phyloP scores from a whole-genome alignment of 331 rosid species.

The Phaseolus coccineus region DNA sequence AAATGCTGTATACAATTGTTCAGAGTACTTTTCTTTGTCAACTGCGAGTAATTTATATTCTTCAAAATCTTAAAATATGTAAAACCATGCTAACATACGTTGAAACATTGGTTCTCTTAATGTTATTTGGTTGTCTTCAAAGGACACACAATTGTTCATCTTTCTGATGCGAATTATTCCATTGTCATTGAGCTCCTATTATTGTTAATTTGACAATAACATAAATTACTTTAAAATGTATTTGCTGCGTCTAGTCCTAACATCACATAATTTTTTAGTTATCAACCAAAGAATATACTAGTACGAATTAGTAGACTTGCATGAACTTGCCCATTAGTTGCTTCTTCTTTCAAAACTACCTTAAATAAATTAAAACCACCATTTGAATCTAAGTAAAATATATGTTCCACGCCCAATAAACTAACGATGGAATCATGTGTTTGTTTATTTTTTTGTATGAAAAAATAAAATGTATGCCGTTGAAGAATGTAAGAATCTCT shows the following conservation, averaged over 20 bases:
- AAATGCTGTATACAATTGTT: not conserved
- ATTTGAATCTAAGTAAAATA: not conserved
- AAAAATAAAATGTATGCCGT: not conserved
- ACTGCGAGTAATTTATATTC: not conserved
- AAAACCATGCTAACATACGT: not conserved
- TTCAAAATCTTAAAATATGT: constrained; percentile 16
- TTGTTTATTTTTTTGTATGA: not conserved
- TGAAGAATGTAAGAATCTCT: not conserved
- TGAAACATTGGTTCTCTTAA: not conserved
- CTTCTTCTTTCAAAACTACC: not conserved
- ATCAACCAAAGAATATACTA: not conserved
- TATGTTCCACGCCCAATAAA: not conserved
- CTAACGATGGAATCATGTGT: not conserved
- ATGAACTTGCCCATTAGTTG: not conserved
- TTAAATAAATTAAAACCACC: not conserved
- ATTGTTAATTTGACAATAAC: constrained; percentile 16
- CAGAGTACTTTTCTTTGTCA: not conserved
- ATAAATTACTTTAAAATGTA: not conserved
- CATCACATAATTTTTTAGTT: constrained; percentile 42
- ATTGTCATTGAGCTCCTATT: constrained; percentile 24
- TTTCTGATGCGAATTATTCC: constrained; percentile 1
- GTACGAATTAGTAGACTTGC: not conserved
- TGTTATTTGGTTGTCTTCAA: constrained; percentile 45
- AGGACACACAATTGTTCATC: constrained; percentile 34
- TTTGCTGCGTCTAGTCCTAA: constrained; percentile 45